These are phyloP conservation scores for Arabidopsis suecica DNA, from an alignment of 345 rosid species.

Conservation along the genomic window DNA sequence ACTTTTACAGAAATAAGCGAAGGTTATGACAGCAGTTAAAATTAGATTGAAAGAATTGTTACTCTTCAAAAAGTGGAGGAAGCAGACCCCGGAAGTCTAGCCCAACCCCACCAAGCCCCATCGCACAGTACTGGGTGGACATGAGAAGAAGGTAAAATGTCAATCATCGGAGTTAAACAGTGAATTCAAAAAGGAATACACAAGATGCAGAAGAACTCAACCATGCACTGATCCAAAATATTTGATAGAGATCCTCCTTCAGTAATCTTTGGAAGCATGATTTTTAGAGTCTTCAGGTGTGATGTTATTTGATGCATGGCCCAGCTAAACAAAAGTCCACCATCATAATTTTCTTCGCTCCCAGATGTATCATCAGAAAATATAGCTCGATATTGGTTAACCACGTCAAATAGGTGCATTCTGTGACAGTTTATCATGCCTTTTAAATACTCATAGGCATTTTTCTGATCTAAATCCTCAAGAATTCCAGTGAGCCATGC, in stretches of 20 bases:
- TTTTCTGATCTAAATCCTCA: slow-evolving; percentile 90
- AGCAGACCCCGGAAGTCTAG: slow-evolving; percentile 96
- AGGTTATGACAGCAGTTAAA: background rate
- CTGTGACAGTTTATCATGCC: slow-evolving; percentile 92
- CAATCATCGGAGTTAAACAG: slow-evolving; percentile 29
- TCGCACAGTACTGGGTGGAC: slow-evolving; percentile 77
- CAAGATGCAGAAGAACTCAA: slow-evolving; percentile 44
- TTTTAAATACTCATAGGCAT: slow-evolving; percentile 88
- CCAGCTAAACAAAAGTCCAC: slow-evolving; percentile 97
- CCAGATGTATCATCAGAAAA: slow-evolving; percentile 98
- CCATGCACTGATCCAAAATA: slow-evolving; percentile 96
- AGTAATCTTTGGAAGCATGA: slow-evolving; percentile 94
- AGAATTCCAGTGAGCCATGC: slow-evolving; percentile 98
- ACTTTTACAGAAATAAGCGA: background rate
- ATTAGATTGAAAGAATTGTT: slow-evolving; percentile 38
- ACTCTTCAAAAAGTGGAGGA: slow-evolving; percentile 93
- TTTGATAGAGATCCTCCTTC: slow-evolving; percentile 96
- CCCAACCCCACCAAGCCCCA: slow-evolving; percentile 97
- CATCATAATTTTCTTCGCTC: slow-evolving; percentile 90
- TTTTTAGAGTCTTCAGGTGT: slow-evolving; percentile 90
- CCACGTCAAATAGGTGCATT: slow-evolving; percentile 92
- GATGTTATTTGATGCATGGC: slow-evolving; percentile 98
- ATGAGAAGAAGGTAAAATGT: slow-evolving; percentile 33
- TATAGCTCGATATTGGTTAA: slow-evolving; percentile 95
- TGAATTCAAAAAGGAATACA: slow-evolving; percentile 8